These are phyloP conservation scores for Kodamaea sp. DNA, from an alignment of 1,139 yeast species.

Conservation along the genomic window DNA sequence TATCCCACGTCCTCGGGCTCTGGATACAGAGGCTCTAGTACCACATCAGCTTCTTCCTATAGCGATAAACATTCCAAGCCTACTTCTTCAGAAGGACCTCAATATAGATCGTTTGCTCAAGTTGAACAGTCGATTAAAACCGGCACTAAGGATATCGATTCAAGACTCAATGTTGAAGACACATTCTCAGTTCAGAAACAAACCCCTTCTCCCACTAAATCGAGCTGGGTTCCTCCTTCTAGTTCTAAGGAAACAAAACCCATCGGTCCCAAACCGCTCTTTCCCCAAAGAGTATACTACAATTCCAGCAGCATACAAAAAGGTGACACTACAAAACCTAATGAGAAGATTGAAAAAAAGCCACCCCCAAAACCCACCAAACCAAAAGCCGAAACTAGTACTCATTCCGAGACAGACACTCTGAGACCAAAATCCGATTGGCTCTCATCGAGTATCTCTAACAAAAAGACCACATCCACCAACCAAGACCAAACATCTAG, in stretches of 20 bases:
- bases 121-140: constrained; percentile 21
- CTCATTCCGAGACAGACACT: too few relatives aligned
- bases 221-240: constrained; percentile 14
- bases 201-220: constrained; percentile 3
- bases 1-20: too few relatives aligned
- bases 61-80: too few relatives aligned
- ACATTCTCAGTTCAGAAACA: background rate
- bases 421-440: constrained; percentile 16
- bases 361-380: constrained; percentile 11
- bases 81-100: too few relatives aligned
- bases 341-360: background rate
- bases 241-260: constrained; percentile 9
- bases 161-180: background rate
- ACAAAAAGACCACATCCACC: constrained; percentile 13
- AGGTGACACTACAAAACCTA: constrained; percentile 2
- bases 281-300: constrained; percentile 17
- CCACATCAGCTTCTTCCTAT: too few relatives aligned
- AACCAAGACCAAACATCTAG: constrained; percentile 7
- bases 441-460: constrained; percentile 19
- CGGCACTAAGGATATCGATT: constrained; percentile 5
- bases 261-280: constrained; percentile 14
- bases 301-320: constrained; percentile 12
- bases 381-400: too few relatives aligned
- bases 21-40: too few relatives aligned
- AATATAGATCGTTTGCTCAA: constrained; percentile 24